Conservation (phyloP, 2,329 filamentous ascomycete species). For the Penicillium polonicum region DNA sequence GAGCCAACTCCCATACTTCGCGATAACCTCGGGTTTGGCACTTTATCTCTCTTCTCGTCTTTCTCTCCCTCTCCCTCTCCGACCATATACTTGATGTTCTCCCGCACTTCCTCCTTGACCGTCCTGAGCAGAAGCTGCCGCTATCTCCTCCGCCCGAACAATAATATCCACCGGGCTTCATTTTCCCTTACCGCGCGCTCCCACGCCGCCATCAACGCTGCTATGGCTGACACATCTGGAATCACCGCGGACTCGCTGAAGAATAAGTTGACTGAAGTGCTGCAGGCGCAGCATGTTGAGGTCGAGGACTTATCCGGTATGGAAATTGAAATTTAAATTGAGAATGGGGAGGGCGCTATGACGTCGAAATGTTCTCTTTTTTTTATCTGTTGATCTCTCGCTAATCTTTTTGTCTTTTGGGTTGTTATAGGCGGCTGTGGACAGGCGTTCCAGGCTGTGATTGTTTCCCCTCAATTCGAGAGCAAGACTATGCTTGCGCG, state of each 20-base stretch:
- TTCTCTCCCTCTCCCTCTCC: background rate
- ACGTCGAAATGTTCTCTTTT: conserved; percentile 3
- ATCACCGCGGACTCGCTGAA: conserved; percentile 74
- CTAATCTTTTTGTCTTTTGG: background rate
- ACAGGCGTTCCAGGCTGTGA: conserved; percentile 68
- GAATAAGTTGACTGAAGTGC: conserved; percentile 64
- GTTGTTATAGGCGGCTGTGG: conserved; percentile 61
- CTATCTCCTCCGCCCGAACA: conserved; percentile 36
- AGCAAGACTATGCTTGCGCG: conserved; percentile 76
- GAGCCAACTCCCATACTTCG: conserved; percentile 9
- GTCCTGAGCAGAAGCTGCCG: conserved; percentile 41
- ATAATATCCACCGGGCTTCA: conserved; percentile 25
- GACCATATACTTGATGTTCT: conserved; percentile 38
- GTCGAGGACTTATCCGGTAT: conserved; percentile 91
- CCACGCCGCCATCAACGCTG: conserved; percentile 35
- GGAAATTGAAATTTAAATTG: conserved; percentile 21
- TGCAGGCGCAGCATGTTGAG: conserved; percentile 76
- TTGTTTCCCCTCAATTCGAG: conserved; percentile 68
- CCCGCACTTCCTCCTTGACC: conserved; percentile 33
- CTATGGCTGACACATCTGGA: conserved; percentile 52
- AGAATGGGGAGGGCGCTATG: background rate
- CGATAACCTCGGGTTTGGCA: conserved; percentile 13
- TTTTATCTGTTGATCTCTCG: background rate
- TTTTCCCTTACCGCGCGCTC: conserved; percentile 39
- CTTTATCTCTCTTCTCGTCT: background rate